Evolutionary conservation across 2,329 filamentous ascomycete genomes (phyloP).

Genomic region (Truncatella angustata): DNA sequence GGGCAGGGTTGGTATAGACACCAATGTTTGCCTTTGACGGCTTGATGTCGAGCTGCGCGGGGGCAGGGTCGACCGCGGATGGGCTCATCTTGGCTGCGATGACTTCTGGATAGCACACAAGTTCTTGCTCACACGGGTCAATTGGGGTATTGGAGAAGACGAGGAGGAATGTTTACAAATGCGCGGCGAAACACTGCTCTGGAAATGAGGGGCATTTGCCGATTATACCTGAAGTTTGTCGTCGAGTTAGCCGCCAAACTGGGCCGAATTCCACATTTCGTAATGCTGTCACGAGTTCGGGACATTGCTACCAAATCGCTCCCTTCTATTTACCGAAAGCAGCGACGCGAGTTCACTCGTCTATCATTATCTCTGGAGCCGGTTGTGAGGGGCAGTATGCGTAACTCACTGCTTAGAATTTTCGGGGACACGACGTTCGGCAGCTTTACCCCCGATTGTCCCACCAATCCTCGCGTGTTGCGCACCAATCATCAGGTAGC

Average conservation of each 20-base stretch:
- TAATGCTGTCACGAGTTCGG: constrained; percentile 6
- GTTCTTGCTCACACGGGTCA: not conserved
- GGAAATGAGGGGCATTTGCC: not conserved
- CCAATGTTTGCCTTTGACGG: constrained; percentile 84
- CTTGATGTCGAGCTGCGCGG: constrained; percentile 18
- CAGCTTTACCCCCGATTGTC: constrained; percentile 6
- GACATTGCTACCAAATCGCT: not conserved
- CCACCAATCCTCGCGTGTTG: constrained; percentile 7
- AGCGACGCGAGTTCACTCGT: not conserved
- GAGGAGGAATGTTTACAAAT: no score
- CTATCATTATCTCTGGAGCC: not conserved
- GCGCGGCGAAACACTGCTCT: not conserved
- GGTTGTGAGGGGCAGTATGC: not conserved
- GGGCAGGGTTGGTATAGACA: constrained; percentile 90
- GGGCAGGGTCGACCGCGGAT: constrained; percentile 4
- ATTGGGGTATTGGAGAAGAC: not conserved
- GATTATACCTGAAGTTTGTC: not conserved
- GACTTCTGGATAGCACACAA: not conserved
- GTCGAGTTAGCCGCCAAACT: not conserved
- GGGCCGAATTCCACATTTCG: constrained; percentile 1
- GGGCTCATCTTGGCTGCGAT: constrained; percentile 10
- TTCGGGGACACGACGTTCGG: constrained; percentile 10
- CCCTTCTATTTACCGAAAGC: not conserved
- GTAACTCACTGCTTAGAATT: not conserved
- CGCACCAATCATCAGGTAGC: constrained; percentile 6